Evolutionary conservation across 208 protist genomes (phyloP).

Genomic region (Leishmania mexicana): DNA sequence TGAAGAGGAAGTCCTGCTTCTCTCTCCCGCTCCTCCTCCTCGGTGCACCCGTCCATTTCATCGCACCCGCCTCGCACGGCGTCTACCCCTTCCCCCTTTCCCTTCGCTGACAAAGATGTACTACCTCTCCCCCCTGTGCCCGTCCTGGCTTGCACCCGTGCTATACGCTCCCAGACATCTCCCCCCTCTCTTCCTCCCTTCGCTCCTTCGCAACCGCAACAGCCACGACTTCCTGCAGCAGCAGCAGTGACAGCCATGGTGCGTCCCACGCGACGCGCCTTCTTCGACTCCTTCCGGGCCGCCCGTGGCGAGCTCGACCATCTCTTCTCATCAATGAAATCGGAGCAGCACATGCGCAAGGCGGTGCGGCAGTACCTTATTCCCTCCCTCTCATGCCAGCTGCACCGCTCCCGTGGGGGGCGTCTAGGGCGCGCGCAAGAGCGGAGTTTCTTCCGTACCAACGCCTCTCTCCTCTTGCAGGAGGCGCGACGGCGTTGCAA

Average conservation of each 20-base stretch:
- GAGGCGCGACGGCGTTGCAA: constrained; percentile 54
- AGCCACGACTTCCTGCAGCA: not conserved
- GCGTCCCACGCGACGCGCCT: constrained; percentile 16
- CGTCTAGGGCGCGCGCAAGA: constrained; percentile 37
- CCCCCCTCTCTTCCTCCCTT: not conserved
- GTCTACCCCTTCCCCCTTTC: not conserved
- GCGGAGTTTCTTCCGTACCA: constrained; percentile 52
- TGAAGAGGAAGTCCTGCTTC: not conserved
- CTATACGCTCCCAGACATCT: not conserved
- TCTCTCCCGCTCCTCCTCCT: not conserved
- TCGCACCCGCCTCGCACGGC: not conserved
- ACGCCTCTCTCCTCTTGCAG: constrained; percentile 60
- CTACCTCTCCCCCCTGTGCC: not conserved
- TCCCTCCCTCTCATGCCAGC: constrained; percentile 20
- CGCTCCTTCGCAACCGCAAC: not conserved
- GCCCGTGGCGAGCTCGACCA: constrained; percentile 40
- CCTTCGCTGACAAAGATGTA: not conserved
- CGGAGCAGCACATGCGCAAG: constrained; percentile 32
- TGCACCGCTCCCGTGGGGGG: constrained; percentile 16
- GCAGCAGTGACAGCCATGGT: not conserved
- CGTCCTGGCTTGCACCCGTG: not conserved
- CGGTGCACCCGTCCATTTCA: not conserved
- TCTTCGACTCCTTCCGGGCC: constrained; percentile 64
- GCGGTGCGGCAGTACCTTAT: constrained; percentile 45
- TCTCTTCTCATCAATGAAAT: constrained; percentile 51